Base-by-base conservation (phyloP, 495 filamentous ascomycete species). In the Aspergillus diversus region DNA sequence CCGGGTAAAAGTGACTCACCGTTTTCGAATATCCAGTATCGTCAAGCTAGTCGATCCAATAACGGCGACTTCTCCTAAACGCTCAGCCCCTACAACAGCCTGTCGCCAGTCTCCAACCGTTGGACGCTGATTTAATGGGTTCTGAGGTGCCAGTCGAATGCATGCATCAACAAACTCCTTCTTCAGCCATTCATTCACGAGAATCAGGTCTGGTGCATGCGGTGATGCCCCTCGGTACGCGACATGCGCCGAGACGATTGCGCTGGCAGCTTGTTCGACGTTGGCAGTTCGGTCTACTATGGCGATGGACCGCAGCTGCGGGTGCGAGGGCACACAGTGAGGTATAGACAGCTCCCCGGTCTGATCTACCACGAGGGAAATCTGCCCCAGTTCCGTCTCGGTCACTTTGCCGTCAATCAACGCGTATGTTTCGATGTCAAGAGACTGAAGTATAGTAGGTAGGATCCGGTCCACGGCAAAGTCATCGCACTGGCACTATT, bases 111-210 rank as follows among this genome's bases (percentile, higher is more conserved):
- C n/a, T 1, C 7, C 17, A 32, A 5, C 21, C 11, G 21, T 32
- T 2, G 32, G 15, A 32, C 11, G 21, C 1, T 7, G n/a, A 53
- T 32, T 21, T 6, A 12, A 9, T 7, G 11, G 11, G 32, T 27
- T 53, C 6, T 32, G 16, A 1, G 7, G 15, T 49, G n/a, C n/a
- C 15, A 7, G 3, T 4, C 47, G 50, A 27, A 53, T 53, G 6
- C 6, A 13, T 27, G 50, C 32, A 7, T 53, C 50, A 7, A 53
- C 13, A 4, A 53, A 32, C 7, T 21, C 32, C 15, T 53, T 21
- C 21, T 53, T 53, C 5, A 53, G 2, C 50, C 50, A 53, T 53
- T 53, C 50, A 32, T 53, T 53, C 5, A 53, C 50, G 11, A 53
- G 17, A 32, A 53, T 53, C 50, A 53, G 32, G 13, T 53, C 50